Base-by-base conservation (phyloP, 768 basidiomycete species). In the Russula brevipes region DNA sequence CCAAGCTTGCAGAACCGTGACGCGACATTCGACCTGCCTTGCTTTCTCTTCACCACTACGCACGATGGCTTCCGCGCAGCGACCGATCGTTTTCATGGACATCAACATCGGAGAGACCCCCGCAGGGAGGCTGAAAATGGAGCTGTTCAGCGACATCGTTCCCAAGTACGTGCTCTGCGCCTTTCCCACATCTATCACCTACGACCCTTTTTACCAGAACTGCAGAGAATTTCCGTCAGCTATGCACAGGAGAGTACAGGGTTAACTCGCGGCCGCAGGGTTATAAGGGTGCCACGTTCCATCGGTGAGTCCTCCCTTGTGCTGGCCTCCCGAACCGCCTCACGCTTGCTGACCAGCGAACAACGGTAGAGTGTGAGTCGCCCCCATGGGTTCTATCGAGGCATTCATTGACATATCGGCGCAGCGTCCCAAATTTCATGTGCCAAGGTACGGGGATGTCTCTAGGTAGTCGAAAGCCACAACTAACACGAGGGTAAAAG, bases 11-110 rank as follows among this genome's bases (percentile, higher is more conserved):
- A 24, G 10, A 24, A 54, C 19, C 53, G 39, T 41, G 51, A 7
- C 19, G 2, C 10, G 11, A 3, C n/a, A 16, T 4, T 19, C 14
- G 19, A 24, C 24, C 24, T 24, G 24, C 24, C 19, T 41, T 24
- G 9, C 3, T 46, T 19, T n/a, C n/a, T 33, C 35, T 35, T 31
- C 16, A 16, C n/a, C 17, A 33, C 63, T 4, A 42, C 35, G 14
- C 45, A 57, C 65, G 47, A 65, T 60, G 49, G n/a, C 79, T 19
- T 73, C 79, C 36, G 77, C 80, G 8, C 69, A 70, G 2, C 84
- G 96, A 17, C 96, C 97, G 0, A 78, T 99, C 52, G 94, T 97
- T 60, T 99, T 99, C 74, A 95, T 99, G 86, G 97, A 99, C 72
- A 79, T 98, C 64, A 85, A 90, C 54, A 98, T 99, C 54, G 97